Base-by-base conservation (phyloP, 768 basidiomycete genomes). In the Saitozyma sp. region DNA sequence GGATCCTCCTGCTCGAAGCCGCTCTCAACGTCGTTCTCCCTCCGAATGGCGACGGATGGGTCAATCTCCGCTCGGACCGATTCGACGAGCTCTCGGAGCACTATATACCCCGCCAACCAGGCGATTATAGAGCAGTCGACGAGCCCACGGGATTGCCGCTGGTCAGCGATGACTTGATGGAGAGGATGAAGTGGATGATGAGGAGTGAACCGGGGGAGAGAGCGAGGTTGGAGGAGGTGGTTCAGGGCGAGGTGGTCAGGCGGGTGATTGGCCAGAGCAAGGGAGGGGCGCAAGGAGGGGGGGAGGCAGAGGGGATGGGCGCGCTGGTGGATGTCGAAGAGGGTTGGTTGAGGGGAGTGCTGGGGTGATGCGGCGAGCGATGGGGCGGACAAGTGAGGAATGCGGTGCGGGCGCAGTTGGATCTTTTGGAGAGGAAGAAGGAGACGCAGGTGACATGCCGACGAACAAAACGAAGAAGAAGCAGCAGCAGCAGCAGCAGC, bases 1-100 rank as follows among this genome's bases (percentile, higher is more conserved):
- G 96, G 60, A 91, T 98, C 86, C 89, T 91, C 66, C 86, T 98
- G 80, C 85, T 99, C 59, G 96, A 99, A 83, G 87, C 91, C 57
- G 90, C 92, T 59, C 85, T 92, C 67, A 99, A 99, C 77, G 92
- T 99, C 71, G 86, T 97, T 55, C 89, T 99, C 55, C 96, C 96
- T 81, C 90, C 51, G 20, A 55, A 84, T 57, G 95, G 95, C 38
- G 89, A 92, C 56, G 86, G 88, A 1, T 99, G 96, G 96, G 91
- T 95, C 73, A 87, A 89, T 72, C 84, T 98, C 48, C 89, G 96
- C 54, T 86, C 86, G 64, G 90, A 96, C 76, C 90, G 98, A 81
- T 93, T 96, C 75, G 85, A 87, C 58, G 92, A 76, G 39, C 43
- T 73, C 4, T 40, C 9, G 17, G 74, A 76, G 50, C 74, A 76